A percentile compares a stretch with the other conserved stretches of the same genome.
These are phyloP conservation scores for Hypoxylon sp. DNA, from an alignment of 2,329 filamentous ascomycete species.

Conservation along the genomic window DNA sequence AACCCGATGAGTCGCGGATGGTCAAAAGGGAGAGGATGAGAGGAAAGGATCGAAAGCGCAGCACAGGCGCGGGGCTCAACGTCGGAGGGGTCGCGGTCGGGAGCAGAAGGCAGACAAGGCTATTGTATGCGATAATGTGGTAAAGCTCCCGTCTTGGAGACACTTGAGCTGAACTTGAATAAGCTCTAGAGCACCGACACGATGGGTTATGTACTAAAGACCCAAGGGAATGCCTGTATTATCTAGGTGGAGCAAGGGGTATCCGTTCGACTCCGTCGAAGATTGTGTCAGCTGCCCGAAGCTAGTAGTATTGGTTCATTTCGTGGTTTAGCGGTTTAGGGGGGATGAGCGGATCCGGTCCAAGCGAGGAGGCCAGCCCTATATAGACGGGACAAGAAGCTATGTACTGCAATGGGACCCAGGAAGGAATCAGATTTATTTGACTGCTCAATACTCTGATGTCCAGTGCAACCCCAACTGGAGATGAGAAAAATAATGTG, in stretches of 20 bases:
- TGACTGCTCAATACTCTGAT: slow-evolving; percentile 30
- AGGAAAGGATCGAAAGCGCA: slow-evolving; percentile 41
- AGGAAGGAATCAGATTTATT: slow-evolving; percentile 34
- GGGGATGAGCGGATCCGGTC: slow-evolving; percentile 47
- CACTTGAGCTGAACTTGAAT: slow-evolving; percentile 39
- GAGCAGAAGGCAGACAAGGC: slow-evolving; percentile 33
- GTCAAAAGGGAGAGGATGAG: slow-evolving; percentile 18
- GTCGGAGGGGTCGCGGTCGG: slow-evolving; percentile 35
- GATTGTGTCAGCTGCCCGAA: slow-evolving; percentile 48
- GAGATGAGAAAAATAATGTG: slow-evolving; percentile 33
- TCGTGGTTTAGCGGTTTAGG: slow-evolving; percentile 42
- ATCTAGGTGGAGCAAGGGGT: slow-evolving; percentile 42
- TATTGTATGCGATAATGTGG: slow-evolving; percentile 33
- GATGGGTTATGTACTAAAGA: slow-evolving; percentile 46
- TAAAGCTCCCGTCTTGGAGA: slow-evolving; percentile 35
- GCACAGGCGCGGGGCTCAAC: slow-evolving; percentile 40
- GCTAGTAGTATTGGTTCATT: slow-evolving; percentile 54
- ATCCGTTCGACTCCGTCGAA: slow-evolving; percentile 42
- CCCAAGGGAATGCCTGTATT: slow-evolving; percentile 46
- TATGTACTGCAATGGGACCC: slow-evolving; percentile 23
- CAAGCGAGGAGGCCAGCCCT: slow-evolving; percentile 47
- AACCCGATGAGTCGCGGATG: slow-evolving; percentile 25
- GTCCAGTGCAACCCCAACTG: slow-evolving; percentile 45
- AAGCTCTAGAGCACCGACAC: slow-evolving; percentile 45
- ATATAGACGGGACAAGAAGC: slow-evolving; percentile 45